Conservation (phyloP, 345 rosid genomes). For the Hibiscus trionum region DNA sequence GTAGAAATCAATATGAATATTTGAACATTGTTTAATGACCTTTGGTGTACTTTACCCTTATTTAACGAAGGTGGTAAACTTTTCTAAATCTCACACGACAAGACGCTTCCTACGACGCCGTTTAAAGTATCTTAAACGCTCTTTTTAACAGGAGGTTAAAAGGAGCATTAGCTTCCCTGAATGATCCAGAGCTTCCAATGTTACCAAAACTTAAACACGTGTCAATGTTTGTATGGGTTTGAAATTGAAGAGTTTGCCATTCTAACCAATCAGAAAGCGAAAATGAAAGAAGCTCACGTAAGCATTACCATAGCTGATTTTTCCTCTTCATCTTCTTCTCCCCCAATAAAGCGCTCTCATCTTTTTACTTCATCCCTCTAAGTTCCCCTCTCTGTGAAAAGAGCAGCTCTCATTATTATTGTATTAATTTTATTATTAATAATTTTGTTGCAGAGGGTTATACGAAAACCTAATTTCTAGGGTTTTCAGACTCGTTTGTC, state of each 20-base stretch:
- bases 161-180: neutral
- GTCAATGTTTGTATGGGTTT: neutral
- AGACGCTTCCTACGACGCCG: neutral
- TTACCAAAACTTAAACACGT: neutral
- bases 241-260: neutral
- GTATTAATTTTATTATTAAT: neutral
- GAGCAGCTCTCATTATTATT: neutral
- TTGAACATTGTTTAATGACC: no score
- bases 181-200: constrained; percentile 1
- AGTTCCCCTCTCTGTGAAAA: neutral
- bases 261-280: neutral
- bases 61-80: neutral
- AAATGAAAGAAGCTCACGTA: constrained; percentile 7
- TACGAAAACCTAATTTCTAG: constrained; percentile 22
- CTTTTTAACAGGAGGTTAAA: constrained; percentile 9
- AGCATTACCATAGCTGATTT: neutral
- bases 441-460: neutral
- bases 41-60: no score
- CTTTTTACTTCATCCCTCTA: neutral
- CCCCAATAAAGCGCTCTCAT: constrained; percentile 6
- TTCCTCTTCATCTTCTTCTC: constrained; percentile 8
- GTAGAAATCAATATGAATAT: no score
- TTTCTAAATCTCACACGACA: neutral
- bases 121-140: neutral
- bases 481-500: constrained; percentile 22